Evolutionary conservation across 192 early-diverging fungal species (phyloP), one percentile per base, ranked within the genome.

Genomic region (Rhizoclosmatium globosum): DNA sequence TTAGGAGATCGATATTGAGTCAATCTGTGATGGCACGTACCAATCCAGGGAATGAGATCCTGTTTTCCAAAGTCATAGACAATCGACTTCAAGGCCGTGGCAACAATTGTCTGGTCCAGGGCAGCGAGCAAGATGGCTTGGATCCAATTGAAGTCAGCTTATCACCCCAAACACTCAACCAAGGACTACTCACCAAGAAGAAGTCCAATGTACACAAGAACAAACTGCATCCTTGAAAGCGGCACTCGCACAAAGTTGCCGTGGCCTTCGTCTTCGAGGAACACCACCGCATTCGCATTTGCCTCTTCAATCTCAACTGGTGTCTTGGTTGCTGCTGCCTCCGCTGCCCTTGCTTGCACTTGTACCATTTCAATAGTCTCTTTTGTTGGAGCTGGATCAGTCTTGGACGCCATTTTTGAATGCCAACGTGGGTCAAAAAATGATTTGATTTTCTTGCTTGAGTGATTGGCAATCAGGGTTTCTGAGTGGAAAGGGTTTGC

Each of bases 21-120:
- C 31, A 31, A 31, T 31, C 31, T 31, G 31, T 31, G 31, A 31
- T 31, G 31, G 31, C 31, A 31, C 31, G 31, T 31, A 13, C 92
- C 92, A 50, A 98, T 89, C 97, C 97, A 98, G 13, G 92, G 82
- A 60, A 94, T 90, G 61, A 86, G 81, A 48, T 86, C 87, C 39
- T 92, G 83, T 9, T 88, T 84, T 3, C 85, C 73, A 56, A 97
- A 93, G 43, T 95, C 91, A 41, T 84, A 77, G 17, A 91, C 89
- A 70, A 98, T 96, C 0, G 77, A 82, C 15, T 89, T 85, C 48
- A 94, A 85, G 2, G 93, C 88, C 0, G 94, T 95, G 3, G 92
- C 87, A 44, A 98, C 88, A 64, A 98, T 94, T 0, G 94, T 96
- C 69, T 92, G 92, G 74, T 96, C 95, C 6, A 94, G 79, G 19